Evolutionary conservation across 1,284 basidiomycete genomes (phyloP).

Genomic region (Ustilago crameri): DNA sequence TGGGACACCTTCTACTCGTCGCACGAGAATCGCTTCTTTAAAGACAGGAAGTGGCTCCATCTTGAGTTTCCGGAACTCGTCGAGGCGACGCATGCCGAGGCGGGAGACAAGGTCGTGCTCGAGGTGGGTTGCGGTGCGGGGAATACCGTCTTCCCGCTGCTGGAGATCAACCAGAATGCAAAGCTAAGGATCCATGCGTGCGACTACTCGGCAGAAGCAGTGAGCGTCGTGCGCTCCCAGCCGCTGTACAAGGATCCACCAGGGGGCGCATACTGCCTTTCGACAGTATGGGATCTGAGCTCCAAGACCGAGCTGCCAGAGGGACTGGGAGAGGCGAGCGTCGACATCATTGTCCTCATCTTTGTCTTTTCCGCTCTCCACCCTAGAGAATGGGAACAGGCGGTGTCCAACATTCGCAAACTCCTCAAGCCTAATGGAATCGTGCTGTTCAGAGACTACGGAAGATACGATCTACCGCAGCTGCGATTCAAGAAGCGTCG

Average conservation of each 20-base stretch:
- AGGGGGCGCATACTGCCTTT: conserved; percentile 72
- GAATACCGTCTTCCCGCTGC: conserved; percentile 90
- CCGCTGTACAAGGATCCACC: conserved; percentile 36
- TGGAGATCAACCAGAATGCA: conserved; percentile 84
- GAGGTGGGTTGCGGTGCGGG: conserved; percentile 73
- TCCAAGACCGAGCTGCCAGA: conserved; percentile 38
- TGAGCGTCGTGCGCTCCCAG: conserved; percentile 81
- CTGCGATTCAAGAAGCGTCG: conserved; percentile 88
- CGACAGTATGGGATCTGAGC: conserved; percentile 91
- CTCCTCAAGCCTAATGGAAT: conserved; percentile 89
- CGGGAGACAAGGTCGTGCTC: conserved; percentile 47
- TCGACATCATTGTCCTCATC: conserved; percentile 91
- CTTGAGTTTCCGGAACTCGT: conserved; percentile 66
- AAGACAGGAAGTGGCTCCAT: conserved; percentile 65
- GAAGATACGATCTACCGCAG: conserved; percentile 87
- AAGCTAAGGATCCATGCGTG: conserved; percentile 80
- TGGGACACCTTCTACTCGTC: conserved; percentile 64
- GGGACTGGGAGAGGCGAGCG: conserved; percentile 70
- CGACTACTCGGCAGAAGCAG: conserved; percentile 89
- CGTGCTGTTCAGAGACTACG: conserved; percentile 91
- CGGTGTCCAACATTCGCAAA: conserved; percentile 79
- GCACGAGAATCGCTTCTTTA: conserved; percentile 66
- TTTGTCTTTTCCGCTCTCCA: conserved; percentile 95
- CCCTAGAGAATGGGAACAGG: conserved; percentile 88
- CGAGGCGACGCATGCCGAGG: conserved; percentile 43